A percentile compares a stretch with the other conserved stretches of the same genome.
phyloP scores from a whole-genome alignment of 2,329 filamentous ascomycete genomes.

The Plenodomus biglobosus region DNA sequence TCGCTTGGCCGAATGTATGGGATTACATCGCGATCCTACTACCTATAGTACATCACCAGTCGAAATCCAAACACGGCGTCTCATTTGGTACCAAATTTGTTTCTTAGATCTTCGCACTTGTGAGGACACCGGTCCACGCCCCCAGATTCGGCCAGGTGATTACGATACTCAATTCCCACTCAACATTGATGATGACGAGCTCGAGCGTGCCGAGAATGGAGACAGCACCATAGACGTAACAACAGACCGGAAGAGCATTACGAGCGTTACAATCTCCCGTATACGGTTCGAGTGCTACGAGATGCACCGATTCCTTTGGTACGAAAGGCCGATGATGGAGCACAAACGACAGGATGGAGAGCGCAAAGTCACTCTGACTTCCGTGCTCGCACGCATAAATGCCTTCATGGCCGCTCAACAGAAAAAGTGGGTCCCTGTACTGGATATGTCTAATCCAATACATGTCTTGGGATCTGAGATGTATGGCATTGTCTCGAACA shows the following conservation, averaged over 20 bases:
- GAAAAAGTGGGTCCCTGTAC: conserved; percentile 64
- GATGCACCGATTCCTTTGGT: conserved; percentile 70
- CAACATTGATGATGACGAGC: conserved; percentile 68
- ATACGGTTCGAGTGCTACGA: conserved; percentile 74
- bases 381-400: conserved; percentile 68
- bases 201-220: conserved; percentile 46
- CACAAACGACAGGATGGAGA: conserved; percentile 34
- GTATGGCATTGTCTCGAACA: conserved; percentile 64
- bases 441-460: conserved; percentile 63
- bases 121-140: conserved; percentile 71
- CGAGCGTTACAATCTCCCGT: conserved; percentile 66
- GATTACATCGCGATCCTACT: conserved; percentile 70
- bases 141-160: conserved; percentile 71
- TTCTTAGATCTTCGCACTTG: conserved; percentile 75
- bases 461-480: conserved; percentile 66
- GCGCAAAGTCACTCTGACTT: conserved; percentile 51
- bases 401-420: conserved; percentile 66
- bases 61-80: conserved; percentile 69
- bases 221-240: conserved; percentile 42
- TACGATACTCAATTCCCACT: conserved; percentile 73
- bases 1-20: conserved; percentile 75
- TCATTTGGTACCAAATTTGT: conserved; percentile 77
- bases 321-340: conserved; percentile 67
- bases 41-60: conserved; percentile 66
- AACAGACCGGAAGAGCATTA: conserved; percentile 60